Percentiles rank a stretch among this genome's conserved stretches.
Evolutionary conservation across 1,284 basidiomycete species (phyloP).

Genomic region (Pyrrhoderma noxium): DNA sequence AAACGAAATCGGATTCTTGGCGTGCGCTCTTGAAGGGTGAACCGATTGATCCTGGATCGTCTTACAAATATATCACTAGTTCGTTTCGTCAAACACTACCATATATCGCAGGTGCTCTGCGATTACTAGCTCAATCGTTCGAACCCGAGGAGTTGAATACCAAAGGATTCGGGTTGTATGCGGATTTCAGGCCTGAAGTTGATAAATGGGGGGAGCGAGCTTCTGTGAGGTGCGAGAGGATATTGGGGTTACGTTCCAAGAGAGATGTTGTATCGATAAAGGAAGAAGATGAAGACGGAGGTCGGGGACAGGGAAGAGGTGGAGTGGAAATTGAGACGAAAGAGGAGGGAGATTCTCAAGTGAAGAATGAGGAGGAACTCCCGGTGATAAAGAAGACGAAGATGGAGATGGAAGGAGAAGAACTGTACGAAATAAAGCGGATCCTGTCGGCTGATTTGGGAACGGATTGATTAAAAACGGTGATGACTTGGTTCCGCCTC

Average conservation of each 20-base stretch:
- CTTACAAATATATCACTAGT: slow-evolving; percentile 78
- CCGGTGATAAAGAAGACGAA: too few species aligned
- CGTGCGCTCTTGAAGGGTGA: slow-evolving; percentile 72
- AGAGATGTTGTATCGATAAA: slow-evolving; percentile 26
- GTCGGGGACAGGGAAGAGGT: too few species aligned
- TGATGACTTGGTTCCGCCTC: too few species aligned
- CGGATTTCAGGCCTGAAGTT: slow-evolving; percentile 64
- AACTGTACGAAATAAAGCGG: too few species aligned
- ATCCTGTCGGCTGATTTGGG: slow-evolving; percentile 12
- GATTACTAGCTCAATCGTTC: slow-evolving; percentile 69
- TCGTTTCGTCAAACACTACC: slow-evolving; percentile 72
- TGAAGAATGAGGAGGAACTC: too few species aligned
- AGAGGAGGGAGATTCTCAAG: too few species aligned
- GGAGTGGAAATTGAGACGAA: too few species aligned
- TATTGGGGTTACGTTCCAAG: slow-evolving; percentile 43
- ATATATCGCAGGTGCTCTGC: slow-evolving; percentile 72
- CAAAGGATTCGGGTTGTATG: slow-evolving; percentile 67
- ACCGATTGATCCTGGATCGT: slow-evolving; percentile 65
- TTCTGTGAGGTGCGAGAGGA: slow-evolving; percentile 53
- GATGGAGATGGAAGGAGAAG: too few species aligned
- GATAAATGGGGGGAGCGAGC: slow-evolving; percentile 71
- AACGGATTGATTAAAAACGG: slow-evolving; percentile 27
- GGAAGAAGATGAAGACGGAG: slow-evolving; percentile 33
- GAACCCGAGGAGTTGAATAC: slow-evolving; percentile 56
- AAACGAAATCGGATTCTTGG: slow-evolving; percentile 64